phyloP scores from a whole-genome alignment of 495 filamentous ascomycete genomes.

The Clavariopsis aquatica region DNA sequence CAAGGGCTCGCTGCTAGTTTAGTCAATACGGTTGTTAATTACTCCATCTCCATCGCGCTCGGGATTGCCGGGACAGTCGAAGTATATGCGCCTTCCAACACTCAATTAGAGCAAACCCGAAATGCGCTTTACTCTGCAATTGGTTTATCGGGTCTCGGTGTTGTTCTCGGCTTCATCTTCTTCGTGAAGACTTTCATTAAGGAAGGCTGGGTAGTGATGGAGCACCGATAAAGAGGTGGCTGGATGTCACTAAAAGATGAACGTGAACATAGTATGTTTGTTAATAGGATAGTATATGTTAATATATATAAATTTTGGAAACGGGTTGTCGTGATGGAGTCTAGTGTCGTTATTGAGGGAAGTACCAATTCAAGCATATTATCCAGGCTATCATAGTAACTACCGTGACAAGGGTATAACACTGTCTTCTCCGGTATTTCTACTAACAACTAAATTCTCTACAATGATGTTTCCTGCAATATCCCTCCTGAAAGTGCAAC shows the following conservation, averaged over 20 bases:
- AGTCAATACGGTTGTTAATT: slow-evolving; percentile 41
- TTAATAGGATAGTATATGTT: too few relatives aligned
- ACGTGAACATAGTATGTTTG: neutral
- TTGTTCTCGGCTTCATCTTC: slow-evolving; percentile 35
- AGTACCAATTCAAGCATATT: too few relatives aligned
- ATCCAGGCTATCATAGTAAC: too few relatives aligned
- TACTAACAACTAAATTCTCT: too few relatives aligned
- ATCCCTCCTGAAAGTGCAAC: too few relatives aligned
- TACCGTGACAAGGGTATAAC: too few relatives aligned
- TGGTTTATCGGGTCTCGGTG: slow-evolving; percentile 31
- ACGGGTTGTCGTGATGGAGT: too few relatives aligned
- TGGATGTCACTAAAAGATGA: neutral
- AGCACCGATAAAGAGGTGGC: slow-evolving; percentile 20
- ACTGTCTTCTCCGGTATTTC: too few relatives aligned
- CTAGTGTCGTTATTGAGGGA: too few relatives aligned
- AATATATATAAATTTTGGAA: too few relatives aligned
- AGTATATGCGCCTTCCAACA: slow-evolving; percentile 23
- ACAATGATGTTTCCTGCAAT: too few relatives aligned
- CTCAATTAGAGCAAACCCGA: slow-evolving; percentile 18
- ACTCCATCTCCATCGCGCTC: slow-evolving; percentile 42
- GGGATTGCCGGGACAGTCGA: slow-evolving; percentile 42
- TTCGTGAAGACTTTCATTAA: slow-evolving; percentile 35
- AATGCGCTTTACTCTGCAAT: slow-evolving; percentile 38
- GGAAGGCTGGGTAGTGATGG: slow-evolving; percentile 40
- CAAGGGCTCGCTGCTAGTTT: slow-evolving; percentile 40